Conservation (phyloP, 192 early-diverging fungal species). For the Obelidium mucronatum region DNA sequence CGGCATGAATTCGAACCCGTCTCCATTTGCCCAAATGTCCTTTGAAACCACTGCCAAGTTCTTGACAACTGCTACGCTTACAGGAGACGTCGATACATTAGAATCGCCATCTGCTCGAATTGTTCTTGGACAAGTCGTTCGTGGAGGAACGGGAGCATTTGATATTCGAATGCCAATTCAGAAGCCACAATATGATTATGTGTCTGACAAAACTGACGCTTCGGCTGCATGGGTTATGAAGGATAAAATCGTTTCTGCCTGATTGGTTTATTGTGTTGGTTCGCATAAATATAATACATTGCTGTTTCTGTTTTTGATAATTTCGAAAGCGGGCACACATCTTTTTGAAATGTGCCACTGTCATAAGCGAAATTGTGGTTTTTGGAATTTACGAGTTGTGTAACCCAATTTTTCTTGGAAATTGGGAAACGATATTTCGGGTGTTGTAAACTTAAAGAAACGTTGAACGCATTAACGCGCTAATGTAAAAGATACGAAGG, state of each 20-base stretch:
- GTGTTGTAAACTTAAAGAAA: too few relatives aligned
- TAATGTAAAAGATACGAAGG: too few relatives aligned
- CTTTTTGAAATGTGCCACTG: too few relatives aligned
- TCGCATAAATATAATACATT: too few relatives aligned
- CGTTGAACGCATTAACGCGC: too few relatives aligned
- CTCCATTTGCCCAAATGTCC: constrained; percentile 97
- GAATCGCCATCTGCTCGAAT: constrained; percentile 92
- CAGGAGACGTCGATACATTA: constrained; percentile 88
- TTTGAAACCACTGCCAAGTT: constrained; percentile 97
- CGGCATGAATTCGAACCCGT: constrained; percentile 89
- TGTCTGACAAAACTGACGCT: background rate
- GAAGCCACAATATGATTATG: background rate
- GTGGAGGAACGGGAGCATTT: constrained; percentile 93
- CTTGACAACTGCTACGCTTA: constrained; percentile 87
- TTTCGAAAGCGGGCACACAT: too few relatives aligned
- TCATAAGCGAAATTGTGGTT: too few relatives aligned
- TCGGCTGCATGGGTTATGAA: background rate
- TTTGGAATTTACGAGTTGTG: too few relatives aligned
- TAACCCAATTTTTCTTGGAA: too few relatives aligned
- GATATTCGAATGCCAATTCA: constrained; percentile 72
- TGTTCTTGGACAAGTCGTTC: constrained; percentile 92
- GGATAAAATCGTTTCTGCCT: background rate
- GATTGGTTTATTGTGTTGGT: too few relatives aligned
- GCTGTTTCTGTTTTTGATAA: too few relatives aligned
- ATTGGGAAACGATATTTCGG: too few relatives aligned